Evolutionary conservation across 2,329 filamentous ascomycete species (phyloP).

Genomic region (Massarina eburnea): DNA sequence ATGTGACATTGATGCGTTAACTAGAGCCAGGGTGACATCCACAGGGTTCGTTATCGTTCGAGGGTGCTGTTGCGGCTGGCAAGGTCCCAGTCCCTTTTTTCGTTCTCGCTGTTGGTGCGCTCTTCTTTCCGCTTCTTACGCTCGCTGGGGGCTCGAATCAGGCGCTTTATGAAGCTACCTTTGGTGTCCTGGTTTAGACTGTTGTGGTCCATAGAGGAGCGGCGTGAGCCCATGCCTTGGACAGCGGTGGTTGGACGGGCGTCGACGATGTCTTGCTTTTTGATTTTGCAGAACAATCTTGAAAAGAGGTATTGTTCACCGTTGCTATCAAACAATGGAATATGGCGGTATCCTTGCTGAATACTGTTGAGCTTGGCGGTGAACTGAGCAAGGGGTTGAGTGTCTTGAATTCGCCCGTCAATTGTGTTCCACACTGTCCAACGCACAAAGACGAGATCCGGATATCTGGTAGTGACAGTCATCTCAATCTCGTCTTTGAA

Average conservation of each 20-base stretch:
- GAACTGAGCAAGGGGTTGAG: slow-evolving; percentile 76
- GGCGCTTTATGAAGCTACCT: slow-evolving; percentile 42
- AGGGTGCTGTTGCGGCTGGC: slow-evolving; percentile 42
- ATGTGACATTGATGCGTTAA: slow-evolving; percentile 11
- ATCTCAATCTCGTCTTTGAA: slow-evolving; percentile 82
- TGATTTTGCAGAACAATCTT: slow-evolving; percentile 87
- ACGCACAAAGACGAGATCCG: slow-evolving; percentile 88
- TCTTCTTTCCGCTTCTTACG: slow-evolving; percentile 41
- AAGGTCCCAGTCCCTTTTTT: slow-evolving; percentile 18
- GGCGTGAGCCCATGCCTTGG: slow-evolving; percentile 23
- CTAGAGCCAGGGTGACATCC: slow-evolving; percentile 14
- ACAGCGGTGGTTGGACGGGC: slow-evolving; percentile 33
- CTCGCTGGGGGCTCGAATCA: slow-evolving; percentile 50
- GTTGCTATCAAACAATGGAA: slow-evolving; percentile 83
- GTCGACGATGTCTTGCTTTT: slow-evolving; percentile 58
- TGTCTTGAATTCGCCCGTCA: slow-evolving; percentile 70
- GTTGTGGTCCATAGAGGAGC: slow-evolving; percentile 28
- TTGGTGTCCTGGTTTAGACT: slow-evolving; percentile 36
- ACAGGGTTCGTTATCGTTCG: slow-evolving; percentile 27
- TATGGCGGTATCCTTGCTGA: slow-evolving; percentile 87
- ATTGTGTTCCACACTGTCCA: slow-evolving; percentile 88
- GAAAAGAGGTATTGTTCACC: slow-evolving; percentile 95
- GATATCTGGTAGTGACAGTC: slow-evolving; percentile 88
- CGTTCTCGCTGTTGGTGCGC: slow-evolving; percentile 31
- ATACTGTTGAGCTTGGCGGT: slow-evolving; percentile 89